phyloP scores from a whole-genome alignment of 164 flowering plant genomes.

The Vitis riparia region DNA sequence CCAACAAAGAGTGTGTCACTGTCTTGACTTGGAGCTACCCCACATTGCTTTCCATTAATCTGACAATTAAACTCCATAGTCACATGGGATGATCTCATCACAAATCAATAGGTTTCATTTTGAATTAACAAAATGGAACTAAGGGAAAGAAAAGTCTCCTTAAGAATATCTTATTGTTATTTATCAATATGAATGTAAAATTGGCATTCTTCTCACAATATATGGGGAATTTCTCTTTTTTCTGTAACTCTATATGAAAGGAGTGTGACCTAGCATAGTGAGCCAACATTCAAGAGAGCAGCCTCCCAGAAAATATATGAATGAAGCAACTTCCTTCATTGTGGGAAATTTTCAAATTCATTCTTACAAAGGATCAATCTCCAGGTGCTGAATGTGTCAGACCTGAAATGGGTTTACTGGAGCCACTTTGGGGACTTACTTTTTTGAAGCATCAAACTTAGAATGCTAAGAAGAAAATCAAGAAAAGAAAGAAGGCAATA shows the following conservation, averaged over 20 bases:
- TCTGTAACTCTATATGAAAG: too few relatives aligned
- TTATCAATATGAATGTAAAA: too few relatives aligned
- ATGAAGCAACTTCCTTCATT: too few relatives aligned
- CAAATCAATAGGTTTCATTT: background rate
- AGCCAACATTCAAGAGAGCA: too few relatives aligned
- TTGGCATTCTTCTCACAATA: too few relatives aligned
- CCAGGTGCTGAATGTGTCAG: too few relatives aligned
- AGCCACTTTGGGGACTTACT: background rate
- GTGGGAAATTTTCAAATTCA: too few relatives aligned
- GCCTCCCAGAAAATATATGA: too few relatives aligned
- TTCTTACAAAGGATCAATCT: too few relatives aligned
- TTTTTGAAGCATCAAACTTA: background rate
- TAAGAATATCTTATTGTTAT: too few relatives aligned
- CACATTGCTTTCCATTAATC: slow-evolving; percentile 34
- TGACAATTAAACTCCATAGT: slow-evolving; percentile 4
- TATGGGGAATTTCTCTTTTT: too few relatives aligned
- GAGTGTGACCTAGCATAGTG: too few relatives aligned
- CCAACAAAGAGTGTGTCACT: slow-evolving; percentile 33
- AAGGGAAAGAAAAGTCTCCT: background rate
- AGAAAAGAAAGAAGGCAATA: background rate
- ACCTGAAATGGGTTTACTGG: background rate
- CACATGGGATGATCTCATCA: background rate
- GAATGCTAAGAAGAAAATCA: background rate
- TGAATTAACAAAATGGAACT: background rate
- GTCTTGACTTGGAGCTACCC: slow-evolving; percentile 31